A percentile compares a stretch with the other conserved stretches of the same genome.
These are phyloP conservation scores for Paragyromitra xinjiangensis DNA, from an alignment of 495 filamentous ascomycete species.

Conservation along the genomic window DNA sequence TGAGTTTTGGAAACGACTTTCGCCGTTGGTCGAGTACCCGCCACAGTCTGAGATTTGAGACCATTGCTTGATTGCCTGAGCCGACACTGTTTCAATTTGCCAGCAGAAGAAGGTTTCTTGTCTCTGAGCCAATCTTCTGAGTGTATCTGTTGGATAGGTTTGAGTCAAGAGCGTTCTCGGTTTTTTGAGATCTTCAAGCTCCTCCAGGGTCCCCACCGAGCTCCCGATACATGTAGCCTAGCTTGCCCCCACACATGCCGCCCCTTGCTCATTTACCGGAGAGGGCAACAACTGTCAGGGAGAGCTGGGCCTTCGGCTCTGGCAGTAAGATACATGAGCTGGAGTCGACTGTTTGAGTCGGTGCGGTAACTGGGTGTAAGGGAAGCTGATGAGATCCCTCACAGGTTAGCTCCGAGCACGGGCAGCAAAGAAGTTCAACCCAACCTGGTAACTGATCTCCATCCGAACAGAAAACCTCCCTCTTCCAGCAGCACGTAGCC, in stretches of 20 bases:
- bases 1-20: constrained; percentile 12
- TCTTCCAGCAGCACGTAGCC: constrained; percentile 22
- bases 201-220: constrained; percentile 28
- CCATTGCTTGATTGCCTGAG: neutral
- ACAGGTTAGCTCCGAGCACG: constrained; percentile 46
- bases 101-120: neutral
- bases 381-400: constrained; percentile 37
- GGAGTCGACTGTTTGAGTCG: constrained; percentile 44
- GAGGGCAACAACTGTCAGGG: constrained; percentile 26
- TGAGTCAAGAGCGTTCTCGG: constrained; percentile 20
- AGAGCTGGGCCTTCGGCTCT: constrained; percentile 10
- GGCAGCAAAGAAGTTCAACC: constrained; percentile 42
- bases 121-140: constrained; percentile 20
- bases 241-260: constrained; percentile 50
- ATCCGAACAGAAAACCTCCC: constrained; percentile 14
- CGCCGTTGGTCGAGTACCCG: constrained; percentile 33
- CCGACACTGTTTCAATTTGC: constrained; percentile 11
- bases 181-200: constrained; percentile 41
- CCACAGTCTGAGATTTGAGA: constrained; percentile 16
- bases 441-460: constrained; percentile 38
- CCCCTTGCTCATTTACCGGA: constrained; percentile 55
- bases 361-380: constrained; percentile 39
- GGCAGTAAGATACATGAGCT: constrained; percentile 20
- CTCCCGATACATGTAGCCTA: constrained; percentile 42
- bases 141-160: constrained; percentile 26